Conservation (phyloP, 1,284 basidiomycete species). For the Ceratobasidium sp. region DNA sequence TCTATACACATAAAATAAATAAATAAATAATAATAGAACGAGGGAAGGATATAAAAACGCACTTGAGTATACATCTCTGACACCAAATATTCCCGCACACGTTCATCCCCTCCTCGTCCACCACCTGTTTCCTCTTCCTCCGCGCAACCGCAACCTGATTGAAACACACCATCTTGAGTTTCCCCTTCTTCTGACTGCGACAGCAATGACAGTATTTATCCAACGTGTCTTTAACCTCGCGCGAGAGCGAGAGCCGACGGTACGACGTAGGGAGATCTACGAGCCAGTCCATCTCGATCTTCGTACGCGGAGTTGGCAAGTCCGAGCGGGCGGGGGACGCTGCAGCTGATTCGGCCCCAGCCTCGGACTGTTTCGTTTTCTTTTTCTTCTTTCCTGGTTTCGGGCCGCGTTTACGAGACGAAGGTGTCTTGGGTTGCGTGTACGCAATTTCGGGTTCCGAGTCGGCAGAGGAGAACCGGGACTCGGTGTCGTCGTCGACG, state of each 20-base stretch:
- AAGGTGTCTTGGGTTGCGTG: neutral
- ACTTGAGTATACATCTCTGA: conserved; percentile 34
- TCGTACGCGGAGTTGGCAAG: neutral
- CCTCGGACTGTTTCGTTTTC: neutral
- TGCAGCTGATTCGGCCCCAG: neutral
- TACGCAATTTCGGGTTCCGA: neutral
- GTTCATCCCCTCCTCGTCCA: neutral
- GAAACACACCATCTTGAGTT: conserved; percentile 27
- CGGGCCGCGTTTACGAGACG: neutral
- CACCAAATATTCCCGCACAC: conserved; percentile 25
- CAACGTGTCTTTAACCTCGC: neutral
- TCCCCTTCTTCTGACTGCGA: neutral
- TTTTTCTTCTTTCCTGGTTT: neutral
- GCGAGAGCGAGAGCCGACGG: conserved; percentile 1
- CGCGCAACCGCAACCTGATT: neutral
- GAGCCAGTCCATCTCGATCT: conserved; percentile 8
- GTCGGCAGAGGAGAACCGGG: neutral
- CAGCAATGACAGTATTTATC: conserved; percentile 37
- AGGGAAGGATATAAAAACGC: neutral
- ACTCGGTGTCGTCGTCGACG: neutral
- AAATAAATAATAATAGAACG: neutral
- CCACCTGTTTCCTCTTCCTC: neutral
- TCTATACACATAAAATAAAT: neutral
- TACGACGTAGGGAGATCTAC: conserved; percentile 10
- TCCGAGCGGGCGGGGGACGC: conserved; percentile 2